These are phyloP conservation scores for Sporothrix inflata DNA, from an alignment of 2,329 filamentous ascomycete genomes.

Conservation along the genomic window DNA sequence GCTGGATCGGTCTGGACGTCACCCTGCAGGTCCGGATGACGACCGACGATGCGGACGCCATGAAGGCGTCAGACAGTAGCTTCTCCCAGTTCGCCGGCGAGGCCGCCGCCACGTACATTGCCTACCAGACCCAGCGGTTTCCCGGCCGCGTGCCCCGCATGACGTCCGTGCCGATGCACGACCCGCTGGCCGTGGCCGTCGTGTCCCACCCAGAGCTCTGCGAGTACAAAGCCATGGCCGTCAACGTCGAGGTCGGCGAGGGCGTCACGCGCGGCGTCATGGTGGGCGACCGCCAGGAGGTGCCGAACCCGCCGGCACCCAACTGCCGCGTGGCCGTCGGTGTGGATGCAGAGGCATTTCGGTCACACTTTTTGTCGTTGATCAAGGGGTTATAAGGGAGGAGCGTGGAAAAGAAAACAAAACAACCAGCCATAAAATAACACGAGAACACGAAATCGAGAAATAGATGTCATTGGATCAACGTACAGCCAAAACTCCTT, in stretches of 20 bases:
- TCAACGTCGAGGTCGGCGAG: constrained; percentile 14
- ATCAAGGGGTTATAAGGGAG: neutral
- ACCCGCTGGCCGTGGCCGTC: constrained; percentile 21
- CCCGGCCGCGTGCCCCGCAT: neutral
- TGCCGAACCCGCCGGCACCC: neutral
- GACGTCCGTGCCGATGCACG: constrained; percentile 18
- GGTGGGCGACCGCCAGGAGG: constrained; percentile 18
- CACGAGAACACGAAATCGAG: too few species aligned
- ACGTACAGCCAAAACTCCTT: too few species aligned
- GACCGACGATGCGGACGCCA: neutral
- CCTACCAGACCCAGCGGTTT: constrained; percentile 19
- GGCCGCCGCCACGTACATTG: constrained; percentile 21
- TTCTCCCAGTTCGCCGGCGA: constrained; percentile 21
- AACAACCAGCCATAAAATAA: too few species aligned
- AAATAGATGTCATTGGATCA: too few species aligned
- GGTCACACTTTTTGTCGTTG: neutral
- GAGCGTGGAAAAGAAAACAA: too few species aligned
- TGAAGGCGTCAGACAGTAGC: neutral
- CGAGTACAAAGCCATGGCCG: constrained; percentile 19
- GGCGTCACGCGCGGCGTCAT: constrained; percentile 17
- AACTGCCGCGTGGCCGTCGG: constrained; percentile 18
- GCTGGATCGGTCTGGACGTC: constrained; percentile 21
- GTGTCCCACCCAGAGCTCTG: constrained; percentile 19
- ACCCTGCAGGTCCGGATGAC: constrained; percentile 23
- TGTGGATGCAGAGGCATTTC: constrained; percentile 9